phyloP scores from a whole-genome alignment of 192 early-diverging fungal genomes.

The Coemansia aciculifera region DNA sequence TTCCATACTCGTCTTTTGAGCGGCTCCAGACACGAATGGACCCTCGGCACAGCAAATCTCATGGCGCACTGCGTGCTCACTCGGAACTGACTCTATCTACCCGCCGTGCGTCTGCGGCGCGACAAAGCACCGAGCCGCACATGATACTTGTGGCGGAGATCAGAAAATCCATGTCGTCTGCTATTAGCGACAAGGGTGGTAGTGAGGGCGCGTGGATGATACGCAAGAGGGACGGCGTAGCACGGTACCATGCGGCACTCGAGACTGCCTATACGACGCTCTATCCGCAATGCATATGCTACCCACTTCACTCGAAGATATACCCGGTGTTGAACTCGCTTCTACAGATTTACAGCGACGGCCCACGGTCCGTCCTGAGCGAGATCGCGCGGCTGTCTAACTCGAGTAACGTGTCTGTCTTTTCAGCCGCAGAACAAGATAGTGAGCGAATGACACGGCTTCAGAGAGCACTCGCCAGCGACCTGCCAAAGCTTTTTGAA shows the following conservation, averaged over 20 bases:
- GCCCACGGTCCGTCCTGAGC: conserved; percentile 40
- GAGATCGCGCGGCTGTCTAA: conserved; percentile 32
- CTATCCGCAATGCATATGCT: conserved; percentile 29
- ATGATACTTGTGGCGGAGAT: background rate
- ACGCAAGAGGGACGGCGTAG: conserved; percentile 7
- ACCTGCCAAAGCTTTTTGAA: conserved; percentile 50
- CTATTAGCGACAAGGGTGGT: background rate
- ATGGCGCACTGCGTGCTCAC: conserved; percentile 16
- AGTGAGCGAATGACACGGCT: conserved; percentile 17
- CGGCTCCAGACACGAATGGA: conserved; percentile 6
- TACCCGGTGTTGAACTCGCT: conserved; percentile 46
- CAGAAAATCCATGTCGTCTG: conserved; percentile 1
- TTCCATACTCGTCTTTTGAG: conserved; percentile 8
- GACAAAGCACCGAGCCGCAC: conserved; percentile 6
- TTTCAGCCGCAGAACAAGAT: conserved; percentile 15
- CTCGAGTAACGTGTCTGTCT: conserved; percentile 3
- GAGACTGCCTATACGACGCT: conserved; percentile 22
- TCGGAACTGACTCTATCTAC: background rate
- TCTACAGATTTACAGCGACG: conserved; percentile 47
- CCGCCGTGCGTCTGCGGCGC: background rate
- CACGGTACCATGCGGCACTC: conserved; percentile 22
- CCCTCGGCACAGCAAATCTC: conserved; percentile 25
- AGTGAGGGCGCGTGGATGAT: conserved; percentile 21
- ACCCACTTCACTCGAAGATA: conserved; percentile 25
- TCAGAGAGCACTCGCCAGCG: conserved; percentile 24